Evolutionary conservation across 139 green algal genomes (phyloP).

Genomic region (Auxenochlorella pyrenoidosa): DNA sequence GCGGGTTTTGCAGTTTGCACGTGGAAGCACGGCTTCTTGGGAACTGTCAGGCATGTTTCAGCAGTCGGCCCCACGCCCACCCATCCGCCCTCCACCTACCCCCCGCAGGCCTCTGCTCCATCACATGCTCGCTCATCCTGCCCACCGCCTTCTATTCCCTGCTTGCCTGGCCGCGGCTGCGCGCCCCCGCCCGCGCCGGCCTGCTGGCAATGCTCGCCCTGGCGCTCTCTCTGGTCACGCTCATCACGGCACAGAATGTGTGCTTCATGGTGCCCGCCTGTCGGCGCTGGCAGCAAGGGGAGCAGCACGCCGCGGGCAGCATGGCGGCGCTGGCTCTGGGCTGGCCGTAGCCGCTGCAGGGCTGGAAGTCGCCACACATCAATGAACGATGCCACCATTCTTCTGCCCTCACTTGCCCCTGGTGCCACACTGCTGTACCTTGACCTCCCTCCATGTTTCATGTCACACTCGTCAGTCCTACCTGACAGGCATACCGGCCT

Average conservation of each 20-base stretch:
- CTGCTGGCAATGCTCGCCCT: slow-evolving; percentile 25
- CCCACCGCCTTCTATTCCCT: slow-evolving; percentile 51
- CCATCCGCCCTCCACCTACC: too few relatives aligned
- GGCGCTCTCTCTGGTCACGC: slow-evolving; percentile 23
- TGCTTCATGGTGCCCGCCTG: neutral
- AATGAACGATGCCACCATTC: neutral
- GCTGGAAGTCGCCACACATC: too few relatives aligned
- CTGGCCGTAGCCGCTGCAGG: too few relatives aligned
- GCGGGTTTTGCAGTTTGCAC: too few relatives aligned
- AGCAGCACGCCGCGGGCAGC: neutral
- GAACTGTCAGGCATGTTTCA: too few relatives aligned
- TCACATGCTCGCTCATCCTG: slow-evolving; percentile 60
- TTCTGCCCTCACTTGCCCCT: neutral
- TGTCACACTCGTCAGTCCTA: too few relatives aligned
- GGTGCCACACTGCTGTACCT: neutral
- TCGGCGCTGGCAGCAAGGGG: neutral
- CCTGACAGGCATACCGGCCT: too few relatives aligned
- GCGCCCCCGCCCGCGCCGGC: neutral
- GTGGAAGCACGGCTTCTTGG: too few relatives aligned
- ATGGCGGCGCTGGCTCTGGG: neutral
- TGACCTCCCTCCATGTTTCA: neutral
- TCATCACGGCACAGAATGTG: slow-evolving; percentile 41
- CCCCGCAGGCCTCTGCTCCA: slow-evolving; percentile 42
- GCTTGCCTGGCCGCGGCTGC: slow-evolving; percentile 46
- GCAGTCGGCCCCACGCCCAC: too few relatives aligned